A percentile compares a stretch with the other conserved stretches of the same genome.
These are phyloP conservation scores for Rhodotorula sp. DNA, from an alignment of 1,284 basidiomycete species.

Conservation along the genomic window DNA sequence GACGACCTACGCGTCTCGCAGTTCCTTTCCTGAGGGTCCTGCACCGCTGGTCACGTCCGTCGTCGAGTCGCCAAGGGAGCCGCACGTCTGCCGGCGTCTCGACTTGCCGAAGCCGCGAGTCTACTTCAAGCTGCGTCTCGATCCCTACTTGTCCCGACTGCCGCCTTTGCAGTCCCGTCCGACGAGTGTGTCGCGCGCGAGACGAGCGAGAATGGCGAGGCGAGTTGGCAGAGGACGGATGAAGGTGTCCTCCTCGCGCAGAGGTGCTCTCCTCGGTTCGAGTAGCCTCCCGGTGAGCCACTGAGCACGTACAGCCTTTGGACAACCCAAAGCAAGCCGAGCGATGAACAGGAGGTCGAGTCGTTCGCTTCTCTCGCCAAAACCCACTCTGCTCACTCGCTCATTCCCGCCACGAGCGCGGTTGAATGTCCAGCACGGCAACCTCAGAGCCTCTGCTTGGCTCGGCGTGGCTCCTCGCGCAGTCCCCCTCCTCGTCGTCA, in stretches of 20 bases:
- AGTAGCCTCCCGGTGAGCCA: not conserved
- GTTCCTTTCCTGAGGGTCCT: too few relatives aligned
- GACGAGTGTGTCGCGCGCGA: not conserved
- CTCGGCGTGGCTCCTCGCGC: conserved; percentile 33
- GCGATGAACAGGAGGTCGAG: not conserved
- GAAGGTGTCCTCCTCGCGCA: too few relatives aligned
- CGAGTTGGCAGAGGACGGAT: too few relatives aligned
- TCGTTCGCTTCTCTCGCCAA: not conserved
- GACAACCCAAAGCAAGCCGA: not conserved
- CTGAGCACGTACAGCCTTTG: not conserved
- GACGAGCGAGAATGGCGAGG: not conserved
- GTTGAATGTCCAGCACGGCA: not conserved
- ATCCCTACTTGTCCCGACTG: too few relatives aligned
- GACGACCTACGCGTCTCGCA: too few relatives aligned
- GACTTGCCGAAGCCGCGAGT: too few relatives aligned
- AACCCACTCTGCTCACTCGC: not conserved
- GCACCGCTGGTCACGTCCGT: too few relatives aligned
- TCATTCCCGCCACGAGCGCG: not conserved
- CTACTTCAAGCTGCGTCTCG: too few relatives aligned
- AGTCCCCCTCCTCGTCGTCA: conserved; percentile 5
- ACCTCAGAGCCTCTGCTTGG: conserved; percentile 26
- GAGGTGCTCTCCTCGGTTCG: too few relatives aligned
- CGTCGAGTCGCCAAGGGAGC: too few relatives aligned
- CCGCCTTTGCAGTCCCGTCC: not conserved
- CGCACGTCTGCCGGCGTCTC: too few relatives aligned